Evolutionary conservation across 2,329 filamentous ascomycete species (phyloP).

Genomic region (Alternaria dauci): DNA sequence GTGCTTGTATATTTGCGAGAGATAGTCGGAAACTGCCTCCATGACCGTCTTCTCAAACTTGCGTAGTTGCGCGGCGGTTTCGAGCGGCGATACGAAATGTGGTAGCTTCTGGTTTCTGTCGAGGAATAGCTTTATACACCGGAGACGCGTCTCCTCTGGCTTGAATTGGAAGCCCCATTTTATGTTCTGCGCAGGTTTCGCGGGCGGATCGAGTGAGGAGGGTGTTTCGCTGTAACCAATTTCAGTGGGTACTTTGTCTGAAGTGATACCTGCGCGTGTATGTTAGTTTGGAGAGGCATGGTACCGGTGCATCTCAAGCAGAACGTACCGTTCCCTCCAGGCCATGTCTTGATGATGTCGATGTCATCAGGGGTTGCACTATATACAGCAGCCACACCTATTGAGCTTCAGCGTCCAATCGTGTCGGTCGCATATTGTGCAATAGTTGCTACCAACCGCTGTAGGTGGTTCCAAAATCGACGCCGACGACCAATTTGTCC

Average conservation of each 20-base stretch:
- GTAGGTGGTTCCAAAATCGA: conserved; percentile 87
- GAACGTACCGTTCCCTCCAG: conserved; percentile 72
- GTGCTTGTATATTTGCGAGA: conserved; percentile 77
- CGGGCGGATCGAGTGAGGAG: conserved; percentile 29
- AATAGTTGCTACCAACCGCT: conserved; percentile 61
- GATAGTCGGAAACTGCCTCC: conserved; percentile 80
- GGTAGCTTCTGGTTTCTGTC: conserved; percentile 82
- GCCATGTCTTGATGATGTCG: conserved; percentile 84
- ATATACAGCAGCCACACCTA: conserved; percentile 74
- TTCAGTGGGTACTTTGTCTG: conserved; percentile 85
- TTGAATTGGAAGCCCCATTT: conserved; percentile 88
- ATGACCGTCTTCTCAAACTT: conserved; percentile 78
- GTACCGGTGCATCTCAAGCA: not conserved
- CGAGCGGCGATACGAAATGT: conserved; percentile 79
- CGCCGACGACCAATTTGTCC: conserved; percentile 76
- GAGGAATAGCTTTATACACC: conserved; percentile 85
- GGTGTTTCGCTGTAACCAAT: conserved; percentile 62
- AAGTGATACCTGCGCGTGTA: conserved; percentile 67
- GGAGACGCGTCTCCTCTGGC: conserved; percentile 76
- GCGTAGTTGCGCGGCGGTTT: conserved; percentile 79
- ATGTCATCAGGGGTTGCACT: conserved; percentile 80
- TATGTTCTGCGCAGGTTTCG: conserved; percentile 40
- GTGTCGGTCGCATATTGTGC: not conserved
- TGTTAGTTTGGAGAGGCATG: conserved; percentile 18
- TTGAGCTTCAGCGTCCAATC: conserved; percentile 22